Evolutionary conservation across 129 eudicot genomes (phyloP), one percentile per base, ranked within the genome.

Genomic region (Glebionis coronaria): DNA sequence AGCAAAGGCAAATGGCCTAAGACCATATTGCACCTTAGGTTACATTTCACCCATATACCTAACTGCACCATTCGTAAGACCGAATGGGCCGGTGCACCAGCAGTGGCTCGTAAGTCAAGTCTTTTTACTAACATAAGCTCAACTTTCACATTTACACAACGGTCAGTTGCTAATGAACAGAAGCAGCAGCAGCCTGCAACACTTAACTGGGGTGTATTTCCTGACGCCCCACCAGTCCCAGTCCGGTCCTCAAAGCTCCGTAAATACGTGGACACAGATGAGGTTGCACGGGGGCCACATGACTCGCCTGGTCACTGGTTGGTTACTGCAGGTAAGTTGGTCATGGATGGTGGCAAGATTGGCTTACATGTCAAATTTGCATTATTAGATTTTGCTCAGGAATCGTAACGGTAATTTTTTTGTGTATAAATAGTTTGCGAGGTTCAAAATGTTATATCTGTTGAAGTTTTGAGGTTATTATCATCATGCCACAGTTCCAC

Each of bases 291-390:
- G 25, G 91, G 95, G 6, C 88, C 95, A 9, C 80, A 81, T 28
- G 95, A 90, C 67, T 59, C 69, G 14, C 95, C 97, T 1, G 97
- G 97, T 19, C 97, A 90, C 76, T 90, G 97, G 97, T 54, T 90
- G n/a, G n/a, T n/a, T n/a, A n/a, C n/a, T n/a, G n/a, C n/a, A n/a
- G n/a, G n/a, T n/a, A n/a, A n/a, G n/a, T 69, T 90, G 61, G 92
- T 79, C 44, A 47, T 73, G 16, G 97, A 90, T 16, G 87, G 80
- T 15, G 95, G 97, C 60, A 90, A 84, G 70, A 84, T 90, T 50
- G 92, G 89, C 23, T 66, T 90, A 66, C 87, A 85, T 46, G 95
- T 84, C 21, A 90, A 90, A 73, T 90, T 82, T 80, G 89, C 95
- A 10, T 69, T 87, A 20, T n/a, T n/a, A n/a, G n/a, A n/a, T n/a